Percentiles rank a stretch among this genome's conserved stretches.
Evolutionary conservation across 345 rosid species (phyloP).

Genomic region (Pelargonium nanum): DNA sequence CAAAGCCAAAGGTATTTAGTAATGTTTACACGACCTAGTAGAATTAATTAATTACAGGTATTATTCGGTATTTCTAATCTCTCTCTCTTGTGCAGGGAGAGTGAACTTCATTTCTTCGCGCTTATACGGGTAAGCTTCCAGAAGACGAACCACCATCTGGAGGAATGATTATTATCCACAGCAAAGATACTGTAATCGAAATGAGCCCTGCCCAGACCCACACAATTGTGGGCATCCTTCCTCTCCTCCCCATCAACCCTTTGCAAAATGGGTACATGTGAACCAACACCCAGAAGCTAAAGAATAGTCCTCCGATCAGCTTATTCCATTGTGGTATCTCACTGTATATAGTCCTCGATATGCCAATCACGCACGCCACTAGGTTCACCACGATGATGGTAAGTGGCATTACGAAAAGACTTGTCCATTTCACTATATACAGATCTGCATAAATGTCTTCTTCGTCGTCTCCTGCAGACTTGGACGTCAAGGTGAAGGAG

Average conservation of each 20-base stretch:
- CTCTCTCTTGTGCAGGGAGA: too few relatives aligned
- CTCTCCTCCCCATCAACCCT: slow-evolving; percentile 80
- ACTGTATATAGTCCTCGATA: slow-evolving; percentile 61
- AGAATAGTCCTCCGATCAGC: slow-evolving; percentile 70
- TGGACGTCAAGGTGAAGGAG: slow-evolving; percentile 67
- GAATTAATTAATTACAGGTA: too few relatives aligned
- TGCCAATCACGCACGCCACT: slow-evolving; percentile 57
- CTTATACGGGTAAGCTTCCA: too few relatives aligned
- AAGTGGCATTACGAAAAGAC: slow-evolving; percentile 72
- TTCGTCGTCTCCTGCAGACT: slow-evolving; percentile 61
- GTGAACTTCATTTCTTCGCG: too few relatives aligned
- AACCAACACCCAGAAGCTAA: slow-evolving; percentile 81
- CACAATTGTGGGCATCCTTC: slow-evolving; percentile 73
- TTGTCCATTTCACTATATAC: slow-evolving; percentile 79
- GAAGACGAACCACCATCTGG: too few relatives aligned
- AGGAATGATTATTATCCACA: slow-evolving; percentile 68
- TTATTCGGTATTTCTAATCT: too few relatives aligned
- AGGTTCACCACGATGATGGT: slow-evolving; percentile 63
- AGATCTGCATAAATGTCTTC: slow-evolving; percentile 71
- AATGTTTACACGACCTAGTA: too few relatives aligned
- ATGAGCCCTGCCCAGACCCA: slow-evolving; percentile 76
- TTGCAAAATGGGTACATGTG: slow-evolving; percentile 80
- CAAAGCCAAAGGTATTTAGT: too few relatives aligned
- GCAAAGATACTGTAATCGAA: slow-evolving; percentile 60
- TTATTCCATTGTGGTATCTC: slow-evolving; percentile 86